These are phyloP conservation scores for Castanea mollissima DNA, from an alignment of 306 rosid genomes.

Conservation along the genomic window DNA sequence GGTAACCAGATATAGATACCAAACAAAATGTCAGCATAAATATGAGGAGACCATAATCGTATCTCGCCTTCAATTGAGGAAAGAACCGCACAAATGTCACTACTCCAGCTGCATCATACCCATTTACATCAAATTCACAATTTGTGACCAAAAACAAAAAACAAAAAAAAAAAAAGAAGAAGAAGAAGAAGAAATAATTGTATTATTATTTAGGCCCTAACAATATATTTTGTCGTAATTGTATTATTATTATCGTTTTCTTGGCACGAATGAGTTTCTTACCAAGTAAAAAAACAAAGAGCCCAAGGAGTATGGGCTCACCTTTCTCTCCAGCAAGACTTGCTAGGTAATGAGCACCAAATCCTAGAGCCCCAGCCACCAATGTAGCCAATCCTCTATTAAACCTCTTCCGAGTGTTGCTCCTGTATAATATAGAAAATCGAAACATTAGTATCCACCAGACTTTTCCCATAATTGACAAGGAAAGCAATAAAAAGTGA, in stretches of 20 bases:
- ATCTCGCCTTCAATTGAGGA: slow-evolving; percentile 27
- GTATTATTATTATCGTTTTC: not conserved
- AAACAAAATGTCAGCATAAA: slow-evolving; percentile 25
- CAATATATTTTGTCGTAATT: too few species aligned
- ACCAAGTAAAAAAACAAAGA: slow-evolving; percentile 21
- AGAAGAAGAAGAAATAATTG: too few species aligned
- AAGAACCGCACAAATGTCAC: slow-evolving; percentile 23
- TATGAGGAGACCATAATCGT: slow-evolving; percentile 21
- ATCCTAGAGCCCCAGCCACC: slow-evolving; percentile 24
- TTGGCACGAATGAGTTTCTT: not conserved
- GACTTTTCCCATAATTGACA: not conserved
- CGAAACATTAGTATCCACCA: too few species aligned
- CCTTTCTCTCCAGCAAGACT: slow-evolving; percentile 4
- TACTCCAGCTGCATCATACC: not conserved
- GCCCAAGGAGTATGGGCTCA: slow-evolving; percentile 18
- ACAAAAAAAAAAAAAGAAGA: too few species aligned
- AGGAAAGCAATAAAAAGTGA: not conserved
- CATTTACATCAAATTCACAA: not conserved
- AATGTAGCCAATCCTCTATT: slow-evolving; percentile 33
- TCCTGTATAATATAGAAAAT: slow-evolving; percentile 11
- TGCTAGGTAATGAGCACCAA: slow-evolving; percentile 25
- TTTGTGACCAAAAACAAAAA: not conserved
- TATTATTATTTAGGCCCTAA: too few species aligned
- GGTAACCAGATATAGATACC: slow-evolving; percentile 23
- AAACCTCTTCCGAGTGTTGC: slow-evolving; percentile 39